Base-by-base conservation (phyloP, 495 filamentous ascomycete genomes). In the Trichocladium antarcticum region DNA sequence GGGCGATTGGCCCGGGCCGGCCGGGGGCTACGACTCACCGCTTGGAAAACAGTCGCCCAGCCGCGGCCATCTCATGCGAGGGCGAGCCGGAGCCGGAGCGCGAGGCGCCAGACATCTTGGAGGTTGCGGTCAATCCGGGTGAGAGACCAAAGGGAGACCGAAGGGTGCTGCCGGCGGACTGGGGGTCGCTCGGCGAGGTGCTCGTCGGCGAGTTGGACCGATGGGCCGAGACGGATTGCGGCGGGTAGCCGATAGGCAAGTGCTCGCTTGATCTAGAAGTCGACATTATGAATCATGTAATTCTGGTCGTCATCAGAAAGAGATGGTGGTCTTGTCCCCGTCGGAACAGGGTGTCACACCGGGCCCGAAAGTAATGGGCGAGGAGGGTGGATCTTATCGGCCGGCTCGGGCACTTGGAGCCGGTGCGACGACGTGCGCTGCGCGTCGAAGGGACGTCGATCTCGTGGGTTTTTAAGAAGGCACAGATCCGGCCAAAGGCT, bases 1-100 rank as follows among this genome's bases (percentile, higher is more conserved):
- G 52, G 49, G 62, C 35, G 48, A 49, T 54, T 49, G 51, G 40
- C 28, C 16, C 37, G 14, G 41, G 37, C n/a, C 27, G 35, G 8
- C 29, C 22, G 48, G 22, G 28, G 35, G 19, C 27, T 43, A 22
- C 11, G 44, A 68, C 82, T 61, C 78, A 97, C 92, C 92, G 80
- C 73, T 96, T 96, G 45, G 89, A 85, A 67, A 84, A 98, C 39
- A 97, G 68, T 57, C 76, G 72, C 54, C 70, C 74, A 34, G 75
- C 84, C 65, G 69, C 79, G 65, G 65, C 83, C 81, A 74, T 63
- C 51, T 97, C 93, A 70, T 95, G 89, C 65, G 90, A 95, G 57
- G 92, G 92, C 75, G 92, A 98, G 67, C 89, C 92, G 75, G 88
- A 82, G 73, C 89, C 89, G 55, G 89, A 79, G 67, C 93, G 82